Percentiles rank a stretch among this genome's conserved stretches.
Conservation (phyloP, 164 flowering plant genomes). For the Stephania cephalantha region DNA sequence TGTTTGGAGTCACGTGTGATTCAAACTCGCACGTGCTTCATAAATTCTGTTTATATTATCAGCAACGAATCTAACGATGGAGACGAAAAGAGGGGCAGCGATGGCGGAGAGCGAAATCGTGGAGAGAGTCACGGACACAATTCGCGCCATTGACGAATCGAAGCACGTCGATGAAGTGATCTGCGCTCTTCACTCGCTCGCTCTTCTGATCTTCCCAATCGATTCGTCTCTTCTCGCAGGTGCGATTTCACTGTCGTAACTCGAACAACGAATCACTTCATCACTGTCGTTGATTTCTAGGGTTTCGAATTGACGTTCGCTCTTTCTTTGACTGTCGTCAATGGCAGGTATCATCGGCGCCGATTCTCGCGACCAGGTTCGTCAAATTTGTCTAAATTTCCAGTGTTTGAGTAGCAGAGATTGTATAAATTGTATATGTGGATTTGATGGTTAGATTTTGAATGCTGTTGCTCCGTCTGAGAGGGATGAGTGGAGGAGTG, state of each 20-base stretch:
- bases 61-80: too few species aligned
- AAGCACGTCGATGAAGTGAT: conserved; percentile 68
- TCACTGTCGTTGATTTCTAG: not conserved
- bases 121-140: conserved; percentile 49
- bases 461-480: conserved; percentile 24
- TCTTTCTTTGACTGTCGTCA: not conserved
- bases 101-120: conserved; percentile 30
- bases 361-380: conserved; percentile 45
- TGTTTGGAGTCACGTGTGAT: not conserved
- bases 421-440: too few species aligned
- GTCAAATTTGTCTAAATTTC: conserved; percentile 5
- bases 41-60: too few species aligned
- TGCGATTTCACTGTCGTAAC: conserved; percentile 2
- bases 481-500: conserved; percentile 45
- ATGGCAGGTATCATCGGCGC: conserved; percentile 44
- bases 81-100: not conserved
- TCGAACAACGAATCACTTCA: not conserved
- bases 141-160: conserved; percentile 41
- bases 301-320: not conserved
- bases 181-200: conserved; percentile 68
- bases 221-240: conserved; percentile 63
- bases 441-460: conserved; percentile 24
- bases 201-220: conserved; percentile 59
- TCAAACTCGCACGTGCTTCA: too few species aligned
- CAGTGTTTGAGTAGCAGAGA: too few species aligned